Percentiles rank a stretch among this genome's conserved stretches.
These are phyloP conservation scores for Alternaria triticimaculans DNA, from an alignment of 2,329 filamentous ascomycete species.

Conservation along the genomic window DNA sequence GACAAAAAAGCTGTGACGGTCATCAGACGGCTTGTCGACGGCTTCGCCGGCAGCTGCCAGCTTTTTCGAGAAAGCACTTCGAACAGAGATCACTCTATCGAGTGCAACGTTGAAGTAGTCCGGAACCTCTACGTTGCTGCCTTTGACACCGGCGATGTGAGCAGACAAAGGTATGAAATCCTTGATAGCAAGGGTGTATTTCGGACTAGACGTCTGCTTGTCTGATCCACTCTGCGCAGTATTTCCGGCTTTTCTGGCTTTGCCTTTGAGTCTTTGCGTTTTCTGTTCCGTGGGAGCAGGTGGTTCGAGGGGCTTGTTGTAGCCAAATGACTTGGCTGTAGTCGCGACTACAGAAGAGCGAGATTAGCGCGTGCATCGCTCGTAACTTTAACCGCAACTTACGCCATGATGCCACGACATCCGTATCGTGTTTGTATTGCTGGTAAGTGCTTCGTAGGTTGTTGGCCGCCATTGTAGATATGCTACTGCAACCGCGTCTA, in stretches of 20 bases:
- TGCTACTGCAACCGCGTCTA: not conserved
- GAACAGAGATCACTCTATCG: not conserved
- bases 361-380: not conserved
- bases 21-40: not conserved
- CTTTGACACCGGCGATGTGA: not conserved
- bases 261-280: not conserved
- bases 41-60: not conserved
- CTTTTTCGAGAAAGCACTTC: not conserved
- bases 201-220: not conserved
- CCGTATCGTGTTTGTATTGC: not conserved
- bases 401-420: not conserved
- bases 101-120: not conserved
- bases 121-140: not conserved
- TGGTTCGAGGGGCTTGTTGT: not conserved
- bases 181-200: not conserved
- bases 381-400: not conserved
- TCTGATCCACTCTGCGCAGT: not conserved
- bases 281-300: not conserved
- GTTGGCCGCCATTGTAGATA: not conserved
- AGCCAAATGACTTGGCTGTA: not conserved
- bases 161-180: not conserved
- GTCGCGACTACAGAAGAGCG: not conserved
- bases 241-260: not conserved
- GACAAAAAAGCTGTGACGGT: not conserved
- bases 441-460: not conserved